Base-by-base conservation (phyloP, 2,329 filamentous ascomycete species). In the Falciphora oryzae region DNA sequence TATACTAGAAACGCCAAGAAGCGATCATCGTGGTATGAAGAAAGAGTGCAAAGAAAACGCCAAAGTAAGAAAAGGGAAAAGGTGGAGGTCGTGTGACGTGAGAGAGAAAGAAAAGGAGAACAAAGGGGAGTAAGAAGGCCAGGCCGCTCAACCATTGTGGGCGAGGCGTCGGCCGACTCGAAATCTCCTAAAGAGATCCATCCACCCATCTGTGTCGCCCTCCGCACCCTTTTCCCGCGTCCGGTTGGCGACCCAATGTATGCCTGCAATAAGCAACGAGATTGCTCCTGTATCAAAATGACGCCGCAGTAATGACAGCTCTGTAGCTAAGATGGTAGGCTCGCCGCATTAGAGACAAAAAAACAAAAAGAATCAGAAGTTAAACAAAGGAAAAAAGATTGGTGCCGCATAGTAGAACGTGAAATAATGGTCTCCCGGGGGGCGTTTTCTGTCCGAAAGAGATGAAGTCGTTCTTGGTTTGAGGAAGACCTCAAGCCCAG, bases 291-390 rank as follows among this genome's bases (percentile, higher is more conserved):
- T 25, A 53, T 11, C 44, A 53, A 53, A 25, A 22, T 25, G 44
- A 53, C 44, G 44, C n/a, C 22, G 44, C 44, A 25, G 44, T 22
- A 53, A 53, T 53, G 44, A 11, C 14, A 53, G 22, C 44, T 53
- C 44, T 53, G 44, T 25, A 25, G 44, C 44, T 53, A 53, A 53
- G 44, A 53, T 53, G 44, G 44, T 53, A n/a, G 22, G 44, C 22
- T 53, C 44, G 18, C 22, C 44, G 44, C 44, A 53, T 53, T 53
- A 53, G 44, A 53, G 22, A 53, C 3, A 22, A 28, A 57, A 57
- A 57, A 58, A 58, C 18, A 58, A 58, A n/a, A 58, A 22, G 27
- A 28, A 31, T 18, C 57, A 58, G 27, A 58, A 58, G 57, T 10
- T 22, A 58, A 58, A 31, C 18, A 29, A 14, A 58, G 14, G 27